Conservation (phyloP, 2,329 filamentous ascomycete species). For the Monilinia vaccinii-corymbosi region DNA sequence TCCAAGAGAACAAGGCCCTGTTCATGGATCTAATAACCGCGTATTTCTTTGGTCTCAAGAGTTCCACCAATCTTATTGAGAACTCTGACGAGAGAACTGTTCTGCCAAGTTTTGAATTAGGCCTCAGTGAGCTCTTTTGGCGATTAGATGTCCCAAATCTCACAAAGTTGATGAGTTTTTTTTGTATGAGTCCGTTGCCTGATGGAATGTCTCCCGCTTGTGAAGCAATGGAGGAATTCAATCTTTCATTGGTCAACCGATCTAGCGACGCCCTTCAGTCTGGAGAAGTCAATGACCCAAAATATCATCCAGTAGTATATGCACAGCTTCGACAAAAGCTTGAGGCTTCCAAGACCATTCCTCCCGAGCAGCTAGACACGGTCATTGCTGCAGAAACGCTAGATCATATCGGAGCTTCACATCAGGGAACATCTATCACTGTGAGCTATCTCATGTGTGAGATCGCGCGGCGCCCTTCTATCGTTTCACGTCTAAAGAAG, state of each 20-base stretch:
- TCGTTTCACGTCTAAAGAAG: conserved; percentile 17
- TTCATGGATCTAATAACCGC: not conserved
- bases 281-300: not conserved
- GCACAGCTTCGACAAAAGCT: not conserved
- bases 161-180: not conserved
- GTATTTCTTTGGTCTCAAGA: not conserved
- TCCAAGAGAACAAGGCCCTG: not conserved
- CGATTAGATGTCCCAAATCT: not conserved
- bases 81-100: not conserved
- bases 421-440: conserved; percentile 64
- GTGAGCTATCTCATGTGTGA: conserved; percentile 53
- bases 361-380: not conserved
- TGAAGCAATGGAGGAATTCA: not conserved
- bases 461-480: conserved; percentile 34
- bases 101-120: not conserved
- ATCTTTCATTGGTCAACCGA: not conserved
- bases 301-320: not conserved
- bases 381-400: conserved; percentile 57
- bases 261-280: not conserved
- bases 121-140: not conserved
- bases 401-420: conserved; percentile 66
- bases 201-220: not conserved
- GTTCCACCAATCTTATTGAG: not conserved
- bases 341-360: not conserved
- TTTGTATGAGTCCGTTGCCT: not conserved